phyloP scores from a whole-genome alignment of 2,329 filamentous ascomycete genomes.

The Aspergillus hortae region DNA sequence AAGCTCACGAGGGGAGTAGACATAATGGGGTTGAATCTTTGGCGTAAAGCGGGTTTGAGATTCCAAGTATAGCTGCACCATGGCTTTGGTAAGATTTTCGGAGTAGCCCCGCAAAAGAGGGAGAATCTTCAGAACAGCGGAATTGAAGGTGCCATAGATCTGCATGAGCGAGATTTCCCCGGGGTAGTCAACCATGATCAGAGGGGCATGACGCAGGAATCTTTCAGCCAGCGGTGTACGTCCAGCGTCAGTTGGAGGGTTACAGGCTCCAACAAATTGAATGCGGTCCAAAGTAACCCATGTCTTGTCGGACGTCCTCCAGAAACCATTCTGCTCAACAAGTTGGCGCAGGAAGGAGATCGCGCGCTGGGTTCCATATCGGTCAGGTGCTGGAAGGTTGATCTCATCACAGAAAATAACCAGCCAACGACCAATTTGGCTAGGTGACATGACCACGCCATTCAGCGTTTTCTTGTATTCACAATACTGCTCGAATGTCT shows the following conservation, averaged over 20 bases:
- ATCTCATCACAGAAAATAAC: slow-evolving; percentile 99
- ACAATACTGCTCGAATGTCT: slow-evolving; percentile 99
- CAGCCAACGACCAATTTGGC: slow-evolving; percentile 94
- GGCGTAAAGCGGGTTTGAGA: slow-evolving; percentile 94
- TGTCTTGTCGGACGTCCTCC: slow-evolving; percentile 93
- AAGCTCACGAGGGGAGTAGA: slow-evolving; percentile 97
- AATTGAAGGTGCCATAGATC: slow-evolving; percentile 98
- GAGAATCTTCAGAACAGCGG: slow-evolving; percentile 92
- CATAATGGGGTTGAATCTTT: slow-evolving; percentile 96
- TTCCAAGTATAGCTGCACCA: slow-evolving; percentile 94
- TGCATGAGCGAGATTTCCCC: slow-evolving; percentile 91
- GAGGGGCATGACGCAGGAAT: slow-evolving; percentile 93
- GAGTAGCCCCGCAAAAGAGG: slow-evolving; percentile 92
- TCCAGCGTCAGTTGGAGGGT: slow-evolving; percentile 94
- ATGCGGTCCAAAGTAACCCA: slow-evolving; percentile 98
- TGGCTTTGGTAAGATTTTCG: slow-evolving; percentile 89
- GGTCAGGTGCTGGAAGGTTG: slow-evolving; percentile 95
- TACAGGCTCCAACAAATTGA: slow-evolving; percentile 98
- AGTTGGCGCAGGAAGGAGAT: slow-evolving; percentile 97
- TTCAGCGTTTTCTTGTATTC: slow-evolving; percentile 99
- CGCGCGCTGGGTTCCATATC: slow-evolving; percentile 93
- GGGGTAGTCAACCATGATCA: slow-evolving; percentile 99
- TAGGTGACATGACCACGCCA: slow-evolving; percentile 90
- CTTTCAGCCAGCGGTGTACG: slow-evolving; percentile 89
- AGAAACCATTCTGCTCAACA: slow-evolving; percentile 98